Evolutionary conservation across 805 yeast species (phyloP), one percentile per base, ranked within the genome.

Genomic region (Kuraishia hungarica): DNA sequence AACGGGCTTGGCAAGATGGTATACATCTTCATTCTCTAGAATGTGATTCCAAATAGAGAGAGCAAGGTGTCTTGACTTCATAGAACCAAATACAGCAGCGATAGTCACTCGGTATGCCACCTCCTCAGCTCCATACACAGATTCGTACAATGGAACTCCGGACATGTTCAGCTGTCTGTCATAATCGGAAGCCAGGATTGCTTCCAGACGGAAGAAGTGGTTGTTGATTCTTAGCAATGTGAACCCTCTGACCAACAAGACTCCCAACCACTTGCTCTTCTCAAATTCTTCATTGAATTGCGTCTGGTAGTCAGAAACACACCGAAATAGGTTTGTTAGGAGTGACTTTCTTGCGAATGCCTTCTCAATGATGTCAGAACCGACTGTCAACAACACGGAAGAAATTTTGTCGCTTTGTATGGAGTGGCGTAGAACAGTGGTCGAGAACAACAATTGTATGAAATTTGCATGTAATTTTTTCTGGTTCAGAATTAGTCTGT

Each of bases 281-380:
- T 77, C 78, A 58, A 83, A 79, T 1, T 58, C 57, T 0, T 57
- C 60, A 0, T 65, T 56, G 53, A 69, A 60, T 0, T 59, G 56
- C 1, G 67, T 50, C 61, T 82, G 83, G 59, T 74, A 84, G 3
- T 65, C 60, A 5, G 76, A 71, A 2, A 90, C 59, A 5, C 72
- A 64, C 26, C 66, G 66, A 10, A 87, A 73, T 11, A 91, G 64
- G 0, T 75, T 61, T 0, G 96, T 92, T 23, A 89, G 67, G 7
- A 91, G 69, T 2, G 87, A 76, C 60, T 96, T 80, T 67, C 96
- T 78, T 0, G 88, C 84, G 54, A 64, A 74, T 0, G 89, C 70
- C 51, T 78, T 75, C 1, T 62, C 60, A 28, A 84, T 70, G 1
- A 85, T 72, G 1, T 80, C 75, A 15, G 60, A 51, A 1, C 80